Base-by-base conservation (phyloP, 306 rosid genomes). In the Macrotyloma uniflorum region DNA sequence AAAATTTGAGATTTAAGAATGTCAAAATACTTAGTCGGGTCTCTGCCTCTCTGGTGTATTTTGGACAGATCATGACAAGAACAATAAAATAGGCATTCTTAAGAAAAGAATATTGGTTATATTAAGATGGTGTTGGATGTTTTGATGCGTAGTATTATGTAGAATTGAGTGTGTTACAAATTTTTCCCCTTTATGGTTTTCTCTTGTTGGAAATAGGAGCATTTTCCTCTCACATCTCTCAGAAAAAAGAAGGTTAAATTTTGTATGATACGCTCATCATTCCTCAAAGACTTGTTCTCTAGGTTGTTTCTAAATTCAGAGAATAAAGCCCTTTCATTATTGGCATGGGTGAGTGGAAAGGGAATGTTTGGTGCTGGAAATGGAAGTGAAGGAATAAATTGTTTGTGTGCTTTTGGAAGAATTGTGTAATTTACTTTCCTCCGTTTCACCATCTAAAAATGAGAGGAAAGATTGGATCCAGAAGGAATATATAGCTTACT, bases 61-160 rank as follows among this genome's bases (percentile, higher is more conserved):
- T 42, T 74, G 19, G 28, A 49, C 70, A 23, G 65, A 22, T 46
- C 65, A 36, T 63, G 42, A 59, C 66, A 51, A 36, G 55, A 40
- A 49, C 28, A 83, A 15, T 46, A 30, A 47, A 67, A n/a, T 24
- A 54, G 45, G 55, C 11, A n/a, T 7, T 51, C 20, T 24, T 13
- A 42, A 61, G 33, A 68, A 28, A 23, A 67, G 50, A 73, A 63
- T 50, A 72, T 20, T 36, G 26, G 62, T 28, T 53, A 38, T n/a
- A 23, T 33, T 33, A 58, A 54, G 58, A 55, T 16, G 20, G 50
- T 57, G 0, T 26, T 24, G 64, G 28, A 12, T 24, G 18, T 57
- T 10, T 57, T 13, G 36, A 24, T 13, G 35, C 5, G 4, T 3
- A 22, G 14, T 53, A 28, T 11, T 4, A 54, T 4, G 8, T 9